These are phyloP conservation scores for Globisporangium cystogenes DNA, from an alignment of 352 stramenopile genomes.

Conservation along the genomic window DNA sequence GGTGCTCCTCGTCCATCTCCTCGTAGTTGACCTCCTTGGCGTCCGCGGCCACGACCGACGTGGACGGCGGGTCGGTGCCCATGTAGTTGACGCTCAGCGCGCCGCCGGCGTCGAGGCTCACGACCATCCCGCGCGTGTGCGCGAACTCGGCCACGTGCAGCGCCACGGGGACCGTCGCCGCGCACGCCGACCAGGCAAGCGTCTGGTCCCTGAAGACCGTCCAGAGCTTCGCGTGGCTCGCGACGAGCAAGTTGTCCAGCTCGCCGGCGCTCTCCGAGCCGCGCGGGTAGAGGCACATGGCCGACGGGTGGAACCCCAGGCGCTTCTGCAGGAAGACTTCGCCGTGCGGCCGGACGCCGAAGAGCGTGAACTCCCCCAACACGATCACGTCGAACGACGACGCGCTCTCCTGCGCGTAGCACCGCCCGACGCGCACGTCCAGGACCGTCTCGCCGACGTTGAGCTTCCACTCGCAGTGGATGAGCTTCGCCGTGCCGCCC, in stretches of 20 bases:
- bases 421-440: conserved; percentile 50
- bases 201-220: conserved; percentile 73
- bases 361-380: conserved; percentile 77
- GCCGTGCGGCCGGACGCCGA: conserved; percentile 72
- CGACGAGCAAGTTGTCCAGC: conserved; percentile 75
- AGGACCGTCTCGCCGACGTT: conserved; percentile 58
- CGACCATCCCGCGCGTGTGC: conserved; percentile 73
- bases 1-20: conserved; percentile 89
- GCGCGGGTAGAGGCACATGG: conserved; percentile 51
- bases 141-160: conserved; percentile 66
- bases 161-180: conserved; percentile 50
- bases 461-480: conserved; percentile 66
- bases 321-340: conserved; percentile 76
- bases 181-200: conserved; percentile 75
- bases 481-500: conserved; percentile 19
- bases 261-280: conserved; percentile 14
- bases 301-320: conserved; percentile 61
- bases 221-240: conserved; percentile 69
- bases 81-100: conserved; percentile 83
- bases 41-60: conserved; percentile 53
- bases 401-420: conserved; percentile 38
- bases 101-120: conserved; percentile 72
- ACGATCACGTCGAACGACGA: conserved; percentile 80
- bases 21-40: conserved; percentile 89
- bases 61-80: conserved; percentile 84